Percentiles rank a stretch among this genome's conserved stretches.
These are phyloP conservation scores for Penicillium verhagenii DNA, from an alignment of 495 filamentous ascomycete species.

Conservation along the genomic window DNA sequence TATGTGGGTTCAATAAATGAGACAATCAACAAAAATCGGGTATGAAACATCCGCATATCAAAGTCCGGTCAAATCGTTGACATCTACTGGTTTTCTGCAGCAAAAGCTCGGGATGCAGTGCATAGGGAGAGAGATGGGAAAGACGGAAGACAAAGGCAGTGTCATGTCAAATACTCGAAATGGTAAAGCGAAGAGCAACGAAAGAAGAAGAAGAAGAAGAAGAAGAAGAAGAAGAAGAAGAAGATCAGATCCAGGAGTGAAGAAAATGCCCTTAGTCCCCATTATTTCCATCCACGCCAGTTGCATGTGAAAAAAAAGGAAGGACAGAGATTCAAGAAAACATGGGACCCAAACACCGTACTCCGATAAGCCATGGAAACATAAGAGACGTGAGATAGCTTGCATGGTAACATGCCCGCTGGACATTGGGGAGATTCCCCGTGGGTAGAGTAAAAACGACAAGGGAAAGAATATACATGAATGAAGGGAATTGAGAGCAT, in stretches of 20 bases:
- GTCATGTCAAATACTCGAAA: constrained; percentile 2
- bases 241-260: background rate
- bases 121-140: background rate
- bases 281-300: constrained; percentile 1
- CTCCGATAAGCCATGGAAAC: constrained; percentile 21
- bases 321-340: background rate
- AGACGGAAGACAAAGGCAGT: background rate
- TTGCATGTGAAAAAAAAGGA: background rate
- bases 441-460: background rate
- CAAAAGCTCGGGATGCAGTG: background rate
- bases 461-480: constrained; percentile 23
- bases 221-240: background rate
- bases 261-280: background rate
- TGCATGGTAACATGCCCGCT: constrained; percentile 22
- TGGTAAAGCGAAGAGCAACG: background rate
- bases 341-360: constrained; percentile 25
- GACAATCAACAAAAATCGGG: background rate
- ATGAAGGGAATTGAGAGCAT: constrained; percentile 14
- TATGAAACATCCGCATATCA: background rate
- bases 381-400: constrained; percentile 30
- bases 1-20: too few relatives aligned
- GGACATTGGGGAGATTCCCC: constrained; percentile 8
- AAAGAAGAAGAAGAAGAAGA: background rate
- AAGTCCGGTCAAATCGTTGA: background rate
- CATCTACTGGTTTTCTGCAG: background rate